A percentile compares a stretch with the other conserved stretches of the same genome.
Evolutionary conservation across 352 stramenopile species (phyloP).

Genomic region (Globisporangium recalcitrans): DNA sequence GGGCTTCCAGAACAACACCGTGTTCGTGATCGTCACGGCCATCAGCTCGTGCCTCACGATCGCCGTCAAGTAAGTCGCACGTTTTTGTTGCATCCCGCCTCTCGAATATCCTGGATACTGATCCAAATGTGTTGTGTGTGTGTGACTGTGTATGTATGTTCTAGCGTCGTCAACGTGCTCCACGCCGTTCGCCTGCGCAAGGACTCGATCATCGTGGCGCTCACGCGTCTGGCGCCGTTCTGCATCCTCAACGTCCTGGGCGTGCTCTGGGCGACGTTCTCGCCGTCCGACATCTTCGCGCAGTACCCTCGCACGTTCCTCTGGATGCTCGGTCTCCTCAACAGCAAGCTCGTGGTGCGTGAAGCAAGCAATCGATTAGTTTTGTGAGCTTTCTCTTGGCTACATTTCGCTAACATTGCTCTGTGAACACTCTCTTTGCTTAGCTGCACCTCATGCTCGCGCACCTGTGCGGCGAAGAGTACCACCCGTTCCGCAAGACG

Average conservation of each 20-base stretch:
- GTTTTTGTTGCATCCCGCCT: neutral
- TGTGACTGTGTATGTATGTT: neutral
- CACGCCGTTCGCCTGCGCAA: constrained; percentile 61
- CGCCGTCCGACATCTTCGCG: constrained; percentile 67
- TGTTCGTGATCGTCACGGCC: constrained; percentile 69
- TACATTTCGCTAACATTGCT: too few relatives aligned
- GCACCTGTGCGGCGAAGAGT: constrained; percentile 83
- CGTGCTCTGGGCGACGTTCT: constrained; percentile 63
- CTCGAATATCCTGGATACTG: neutral
- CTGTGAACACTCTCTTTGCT: too few relatives aligned
- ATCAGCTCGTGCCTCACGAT: constrained; percentile 58
- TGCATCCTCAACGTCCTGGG: constrained; percentile 67
- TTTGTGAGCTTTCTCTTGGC: too few relatives aligned
- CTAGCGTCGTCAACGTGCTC: constrained; percentile 64
- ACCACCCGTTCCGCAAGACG: constrained; percentile 87
- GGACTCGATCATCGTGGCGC: constrained; percentile 71
- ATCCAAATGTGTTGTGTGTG: neutral
- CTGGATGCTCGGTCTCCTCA: constrained; percentile 84
- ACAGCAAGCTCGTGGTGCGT: constrained; percentile 84
- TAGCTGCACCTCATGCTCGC: constrained; percentile 87
- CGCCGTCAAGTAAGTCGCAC: constrained; percentile 64
- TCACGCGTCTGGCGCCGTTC: constrained; percentile 77
- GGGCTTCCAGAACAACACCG: constrained; percentile 77
- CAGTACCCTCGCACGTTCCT: constrained; percentile 77
- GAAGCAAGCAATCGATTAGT: neutral